Percentiles rank a stretch among this genome's conserved stretches.
phyloP scores from a whole-genome alignment of 2,329 filamentous ascomycete species.

The Penicillium brasilianum region DNA sequence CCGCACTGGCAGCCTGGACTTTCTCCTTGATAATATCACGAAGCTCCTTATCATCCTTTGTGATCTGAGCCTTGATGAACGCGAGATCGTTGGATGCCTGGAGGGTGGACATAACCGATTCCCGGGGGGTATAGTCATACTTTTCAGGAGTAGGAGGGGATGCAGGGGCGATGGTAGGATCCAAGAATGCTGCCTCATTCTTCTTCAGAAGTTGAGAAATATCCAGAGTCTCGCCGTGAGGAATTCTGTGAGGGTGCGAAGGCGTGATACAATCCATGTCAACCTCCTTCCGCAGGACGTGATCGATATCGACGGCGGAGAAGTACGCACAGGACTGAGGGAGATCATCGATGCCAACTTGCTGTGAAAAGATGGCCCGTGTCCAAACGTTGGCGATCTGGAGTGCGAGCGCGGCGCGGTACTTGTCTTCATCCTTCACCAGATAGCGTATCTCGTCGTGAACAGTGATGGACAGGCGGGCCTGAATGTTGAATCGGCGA shows the following conservation, averaged over 20 bases:
- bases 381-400: constrained; percentile 97
- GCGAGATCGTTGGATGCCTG: constrained; percentile 58
- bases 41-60: constrained; percentile 73
- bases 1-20: constrained; percentile 45
- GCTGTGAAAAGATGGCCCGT: constrained; percentile 93
- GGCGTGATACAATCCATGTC: constrained; percentile 97
- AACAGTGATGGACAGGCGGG: constrained; percentile 88
- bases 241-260: constrained; percentile 76
- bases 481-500: constrained; percentile 80
- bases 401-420: constrained; percentile 86
- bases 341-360: constrained; percentile 93
- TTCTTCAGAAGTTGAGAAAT: constrained; percentile 78
- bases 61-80: constrained; percentile 86
- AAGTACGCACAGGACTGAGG: constrained; percentile 96
- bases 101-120: constrained; percentile 79
- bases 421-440: constrained; percentile 82
- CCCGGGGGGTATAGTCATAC: constrained; percentile 71
- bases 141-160: constrained; percentile 64
- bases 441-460: constrained; percentile 98
- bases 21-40: constrained; percentile 70
- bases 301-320: constrained; percentile 91
- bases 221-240: constrained; percentile 84
- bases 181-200: constrained; percentile 69
- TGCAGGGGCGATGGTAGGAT: constrained; percentile 64
- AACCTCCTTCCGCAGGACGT: constrained; percentile 95